Evolutionary conservation across 1,284 basidiomycete genomes (phyloP).

Genomic region (Amylostereum areolatum): DNA sequence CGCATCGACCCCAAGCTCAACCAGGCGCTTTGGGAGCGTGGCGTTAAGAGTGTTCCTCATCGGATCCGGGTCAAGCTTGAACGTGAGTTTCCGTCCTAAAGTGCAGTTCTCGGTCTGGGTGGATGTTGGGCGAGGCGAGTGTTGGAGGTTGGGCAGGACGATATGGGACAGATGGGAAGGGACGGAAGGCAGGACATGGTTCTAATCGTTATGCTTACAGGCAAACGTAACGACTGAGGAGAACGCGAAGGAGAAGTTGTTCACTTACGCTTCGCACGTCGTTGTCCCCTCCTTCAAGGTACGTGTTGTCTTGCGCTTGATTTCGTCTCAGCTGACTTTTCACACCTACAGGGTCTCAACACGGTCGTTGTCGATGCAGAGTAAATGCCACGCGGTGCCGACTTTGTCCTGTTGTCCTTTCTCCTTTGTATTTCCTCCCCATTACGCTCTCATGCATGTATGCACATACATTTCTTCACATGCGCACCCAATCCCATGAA

Average conservation of each 20-base stretch:
- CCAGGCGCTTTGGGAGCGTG: conserved; percentile 86
- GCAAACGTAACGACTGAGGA: conserved; percentile 93
- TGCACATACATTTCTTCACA: background rate
- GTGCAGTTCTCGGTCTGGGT: background rate
- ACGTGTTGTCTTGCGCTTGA: conserved; percentile 17
- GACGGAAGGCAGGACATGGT: background rate
- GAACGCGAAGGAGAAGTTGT: conserved; percentile 96
- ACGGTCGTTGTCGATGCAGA: conserved; percentile 77
- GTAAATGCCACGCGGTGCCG: conserved; percentile 26
- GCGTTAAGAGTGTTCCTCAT: conserved; percentile 88
- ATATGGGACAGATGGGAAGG: no score
- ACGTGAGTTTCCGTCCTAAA: conserved; percentile 52
- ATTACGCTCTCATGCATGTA: conserved; percentile 10
- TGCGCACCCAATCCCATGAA: no score
- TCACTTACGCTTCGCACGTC: conserved; percentile 84
- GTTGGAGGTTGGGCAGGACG: background rate
- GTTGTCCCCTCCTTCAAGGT: conserved; percentile 84
- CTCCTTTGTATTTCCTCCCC: conserved; percentile 1
- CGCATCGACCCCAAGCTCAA: conserved; percentile 91
- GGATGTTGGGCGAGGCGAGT: background rate
- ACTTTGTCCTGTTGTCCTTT: background rate
- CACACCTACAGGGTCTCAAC: conserved; percentile 62
- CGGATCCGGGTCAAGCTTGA: conserved; percentile 88
- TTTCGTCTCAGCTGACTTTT: background rate
- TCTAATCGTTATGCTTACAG: conserved; percentile 27